Conservation (phyloP, 768 basidiomycete species). For the Phlegmacium glaucopus region DNA sequence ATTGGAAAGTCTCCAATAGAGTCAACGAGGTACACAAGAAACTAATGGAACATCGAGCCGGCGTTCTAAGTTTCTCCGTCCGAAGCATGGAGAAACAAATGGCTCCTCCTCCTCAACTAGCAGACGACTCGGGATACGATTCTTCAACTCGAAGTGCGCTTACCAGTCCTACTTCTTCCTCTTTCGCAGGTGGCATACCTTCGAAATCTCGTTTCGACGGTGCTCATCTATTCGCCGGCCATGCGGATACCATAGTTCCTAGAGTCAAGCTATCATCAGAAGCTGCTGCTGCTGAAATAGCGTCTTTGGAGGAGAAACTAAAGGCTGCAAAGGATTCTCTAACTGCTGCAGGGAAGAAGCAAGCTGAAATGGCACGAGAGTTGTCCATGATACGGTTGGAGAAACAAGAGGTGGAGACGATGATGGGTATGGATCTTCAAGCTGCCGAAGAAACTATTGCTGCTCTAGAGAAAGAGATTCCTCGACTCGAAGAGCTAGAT, state of each 20-base stretch:
- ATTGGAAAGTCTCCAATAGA: constrained; percentile 64
- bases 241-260: constrained; percentile 65
- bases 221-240: constrained; percentile 82
- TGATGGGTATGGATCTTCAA: constrained; percentile 62
- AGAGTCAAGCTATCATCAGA: constrained; percentile 39
- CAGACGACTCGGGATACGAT: constrained; percentile 51
- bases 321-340: constrained; percentile 58
- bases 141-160: constrained; percentile 50
- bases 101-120: constrained; percentile 24
- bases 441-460: constrained; percentile 62
- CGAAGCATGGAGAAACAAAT: constrained; percentile 62
- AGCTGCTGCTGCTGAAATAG: constrained; percentile 41
- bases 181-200: constrained; percentile 39
- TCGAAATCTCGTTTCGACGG: constrained; percentile 70
- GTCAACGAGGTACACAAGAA: constrained; percentile 58
- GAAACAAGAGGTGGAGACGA: constrained; percentile 66
- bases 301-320: constrained; percentile 61
- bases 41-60: constrained; percentile 80
- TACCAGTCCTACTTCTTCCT: constrained; percentile 41
- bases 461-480: constrained; percentile 53
- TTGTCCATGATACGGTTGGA: constrained; percentile 60
- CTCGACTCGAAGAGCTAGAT: constrained; percentile 46
- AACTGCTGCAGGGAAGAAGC: constrained; percentile 55
- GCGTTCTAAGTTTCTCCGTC: constrained; percentile 71
- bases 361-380: constrained; percentile 59